phyloP scores from a whole-genome alignment of 768 basidiomycete genomes.

The Sporobolomyces roseus region DNA sequence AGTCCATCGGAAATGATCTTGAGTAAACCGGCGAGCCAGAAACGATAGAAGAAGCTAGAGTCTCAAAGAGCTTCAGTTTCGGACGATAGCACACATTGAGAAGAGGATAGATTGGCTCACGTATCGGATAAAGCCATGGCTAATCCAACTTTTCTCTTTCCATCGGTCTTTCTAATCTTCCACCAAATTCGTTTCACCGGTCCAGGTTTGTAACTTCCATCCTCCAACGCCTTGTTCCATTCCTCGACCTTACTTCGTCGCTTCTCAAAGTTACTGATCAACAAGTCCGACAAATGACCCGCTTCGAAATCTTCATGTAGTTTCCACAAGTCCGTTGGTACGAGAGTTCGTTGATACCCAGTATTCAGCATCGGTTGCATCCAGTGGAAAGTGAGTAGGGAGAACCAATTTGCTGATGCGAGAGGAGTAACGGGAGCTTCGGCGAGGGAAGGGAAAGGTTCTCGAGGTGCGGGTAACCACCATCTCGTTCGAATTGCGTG shows the following conservation, averaged over 20 bases:
- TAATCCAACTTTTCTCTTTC: constrained; percentile 60
- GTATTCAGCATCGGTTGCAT: constrained; percentile 49
- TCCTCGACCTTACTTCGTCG: constrained; percentile 57
- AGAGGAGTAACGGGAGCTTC: constrained; percentile 64
- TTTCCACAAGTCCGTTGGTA: constrained; percentile 71
- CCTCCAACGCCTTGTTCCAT: constrained; percentile 67
- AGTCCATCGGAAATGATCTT: constrained; percentile 69
- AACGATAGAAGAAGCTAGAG: constrained; percentile 64
- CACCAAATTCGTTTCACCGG: constrained; percentile 56
- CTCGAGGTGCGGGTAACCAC: constrained; percentile 53
- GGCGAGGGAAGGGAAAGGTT: constrained; percentile 60
- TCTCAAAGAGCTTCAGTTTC: neutral
- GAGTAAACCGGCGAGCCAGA: constrained; percentile 67
- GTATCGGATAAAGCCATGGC: constrained; percentile 51
- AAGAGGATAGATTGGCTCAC: neutral
- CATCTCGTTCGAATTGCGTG: constrained; percentile 10
- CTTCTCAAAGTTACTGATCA: constrained; percentile 59
- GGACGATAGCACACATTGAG: no score
- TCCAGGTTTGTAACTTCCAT: constrained; percentile 61
- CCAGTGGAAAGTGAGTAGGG: constrained; percentile 64
- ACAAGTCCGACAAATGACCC: constrained; percentile 55
- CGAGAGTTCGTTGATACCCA: constrained; percentile 64
- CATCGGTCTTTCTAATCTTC: constrained; percentile 64
- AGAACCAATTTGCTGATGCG: constrained; percentile 58
- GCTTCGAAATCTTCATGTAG: constrained; percentile 58